Conservation (phyloP, 1,284 basidiomycete genomes). For the Tremellales sp. region DNA sequence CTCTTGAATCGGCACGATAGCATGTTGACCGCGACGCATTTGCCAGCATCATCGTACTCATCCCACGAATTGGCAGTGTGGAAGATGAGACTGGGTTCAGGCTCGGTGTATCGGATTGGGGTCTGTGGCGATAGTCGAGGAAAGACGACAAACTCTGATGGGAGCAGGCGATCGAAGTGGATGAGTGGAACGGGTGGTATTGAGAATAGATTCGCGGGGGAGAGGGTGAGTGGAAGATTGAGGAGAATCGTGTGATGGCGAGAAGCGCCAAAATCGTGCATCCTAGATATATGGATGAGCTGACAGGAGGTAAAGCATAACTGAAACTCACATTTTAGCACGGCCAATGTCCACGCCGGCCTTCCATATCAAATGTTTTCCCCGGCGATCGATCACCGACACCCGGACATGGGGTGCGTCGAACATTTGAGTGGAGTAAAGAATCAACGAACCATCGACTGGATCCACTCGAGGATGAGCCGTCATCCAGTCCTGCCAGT, state of each 20-base stretch:
- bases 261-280: slow-evolving; percentile 54
- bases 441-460: slow-evolving; percentile 50
- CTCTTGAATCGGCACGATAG: slow-evolving; percentile 52
- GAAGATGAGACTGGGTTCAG: slow-evolving; percentile 51
- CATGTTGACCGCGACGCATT: slow-evolving; percentile 39
- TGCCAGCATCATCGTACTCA: slow-evolving; percentile 17
- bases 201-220: slow-evolving; percentile 49
- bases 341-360: slow-evolving; percentile 35
- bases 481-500: slow-evolving; percentile 51
- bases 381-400: slow-evolving; percentile 49
- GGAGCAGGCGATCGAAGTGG: slow-evolving; percentile 47
- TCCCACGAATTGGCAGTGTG: slow-evolving; percentile 55
- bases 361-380: slow-evolving; percentile 38
- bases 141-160: slow-evolving; percentile 51
- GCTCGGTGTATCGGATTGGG: slow-evolving; percentile 47
- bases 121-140: slow-evolving; percentile 45
- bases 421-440: slow-evolving; percentile 52
- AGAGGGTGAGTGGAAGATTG: slow-evolving; percentile 53
- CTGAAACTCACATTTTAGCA: slow-evolving; percentile 34
- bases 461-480: slow-evolving; percentile 53
- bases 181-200: slow-evolving; percentile 50
- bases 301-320: slow-evolving; percentile 19
- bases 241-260: slow-evolving; percentile 50
- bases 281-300: too few relatives aligned
- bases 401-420: slow-evolving; percentile 49